Evolutionary conservation across 1,284 basidiomycete genomes (phyloP), one percentile per base, ranked within the genome.

Genomic region (Leccinum fallax): DNA sequence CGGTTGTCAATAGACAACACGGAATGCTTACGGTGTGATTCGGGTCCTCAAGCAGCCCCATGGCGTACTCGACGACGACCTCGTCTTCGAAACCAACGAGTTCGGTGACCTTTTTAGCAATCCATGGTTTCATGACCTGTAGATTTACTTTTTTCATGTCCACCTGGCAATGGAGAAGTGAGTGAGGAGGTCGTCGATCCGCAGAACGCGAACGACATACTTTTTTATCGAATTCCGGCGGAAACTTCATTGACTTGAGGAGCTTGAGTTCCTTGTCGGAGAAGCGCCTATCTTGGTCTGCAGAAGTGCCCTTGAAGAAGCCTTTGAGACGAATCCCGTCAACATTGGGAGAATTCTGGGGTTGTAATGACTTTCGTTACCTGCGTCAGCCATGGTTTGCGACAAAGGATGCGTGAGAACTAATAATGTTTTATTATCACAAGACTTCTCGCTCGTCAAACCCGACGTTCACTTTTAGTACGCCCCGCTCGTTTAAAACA

Each of bases 1-100:
- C 2, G 19, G 19, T 16, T 6, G 15, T 2, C 11, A 5, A 5
- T 7, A 51, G 48, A 32, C 1, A 21, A 19, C 3, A 28, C 15
- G 26, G 9, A 48, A 53, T 26, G 77, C 87, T 68, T 66, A 96
- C 94, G n/a, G 92, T 89, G 66, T 90, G 84, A 26, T 85, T 83
- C 55, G 87, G 82, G 69, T 97, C 93, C 74, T 99, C 97, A 7
- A 99, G 79, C 52, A 98, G 82, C 21, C 94, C 93, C 85, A 94
- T 92, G 16, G 94, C 94, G 74, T 97, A 98, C 75, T 98, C 97
- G 28, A 97, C 89, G 32, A 99, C 92, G 43, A 99, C 91, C 72
- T 99, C 97, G 75, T 99, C 97, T 73, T 99, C 97, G 57, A 98
- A 89, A 5, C 95, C 94, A 43, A 97, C 86, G 24, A 98, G 83